phyloP scores from a whole-genome alignment of 2,329 filamentous ascomycete species.

The Stachybotrys chlorohalonatus region DNA sequence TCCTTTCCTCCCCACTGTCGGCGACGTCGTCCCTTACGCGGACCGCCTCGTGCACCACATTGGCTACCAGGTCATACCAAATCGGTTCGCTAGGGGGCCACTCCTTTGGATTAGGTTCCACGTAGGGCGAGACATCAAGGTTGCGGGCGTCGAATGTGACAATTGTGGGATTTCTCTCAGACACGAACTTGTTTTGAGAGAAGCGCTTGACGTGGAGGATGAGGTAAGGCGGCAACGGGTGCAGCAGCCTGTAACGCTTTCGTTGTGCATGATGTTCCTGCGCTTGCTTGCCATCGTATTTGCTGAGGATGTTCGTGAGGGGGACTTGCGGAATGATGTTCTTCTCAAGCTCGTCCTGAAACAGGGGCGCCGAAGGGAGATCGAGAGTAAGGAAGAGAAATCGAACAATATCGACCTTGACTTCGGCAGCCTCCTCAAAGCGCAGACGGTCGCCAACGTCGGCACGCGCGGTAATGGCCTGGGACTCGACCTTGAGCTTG shows the following conservation, averaged over 20 bases:
- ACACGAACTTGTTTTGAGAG: slow-evolving; percentile 91
- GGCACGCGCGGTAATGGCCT: slow-evolving; percentile 84
- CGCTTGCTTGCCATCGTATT: slow-evolving; percentile 82
- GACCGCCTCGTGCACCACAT: slow-evolving; percentile 82
- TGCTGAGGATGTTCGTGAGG: slow-evolving; percentile 71
- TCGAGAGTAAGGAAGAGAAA: slow-evolving; percentile 93
- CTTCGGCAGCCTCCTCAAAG: slow-evolving; percentile 82
- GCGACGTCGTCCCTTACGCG: slow-evolving; percentile 74
- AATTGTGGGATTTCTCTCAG: slow-evolving; percentile 94
- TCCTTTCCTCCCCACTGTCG: slow-evolving; percentile 75
- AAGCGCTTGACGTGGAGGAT: slow-evolving; percentile 97
- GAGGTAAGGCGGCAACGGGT: slow-evolving; percentile 84
- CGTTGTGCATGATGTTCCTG: slow-evolving; percentile 86
- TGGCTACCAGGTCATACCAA: slow-evolving; percentile 91
- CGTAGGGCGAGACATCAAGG: slow-evolving; percentile 82
- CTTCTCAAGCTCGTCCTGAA: slow-evolving; percentile 87
- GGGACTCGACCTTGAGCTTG: slow-evolving; percentile 81
- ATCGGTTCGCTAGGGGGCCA: slow-evolving; percentile 73
- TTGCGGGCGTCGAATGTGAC: slow-evolving; percentile 83
- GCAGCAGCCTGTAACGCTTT: slow-evolving; percentile 79
- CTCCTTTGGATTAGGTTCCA: slow-evolving; percentile 71
- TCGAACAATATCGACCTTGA: slow-evolving; percentile 66
- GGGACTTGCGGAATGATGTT: slow-evolving; percentile 96
- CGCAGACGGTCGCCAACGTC: slow-evolving; percentile 80
- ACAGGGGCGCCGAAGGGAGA: slow-evolving; percentile 82